These are phyloP conservation scores for Trichoderma sp. DNA, from an alignment of 2,329 filamentous ascomycete genomes.

Conservation along the genomic window DNA sequence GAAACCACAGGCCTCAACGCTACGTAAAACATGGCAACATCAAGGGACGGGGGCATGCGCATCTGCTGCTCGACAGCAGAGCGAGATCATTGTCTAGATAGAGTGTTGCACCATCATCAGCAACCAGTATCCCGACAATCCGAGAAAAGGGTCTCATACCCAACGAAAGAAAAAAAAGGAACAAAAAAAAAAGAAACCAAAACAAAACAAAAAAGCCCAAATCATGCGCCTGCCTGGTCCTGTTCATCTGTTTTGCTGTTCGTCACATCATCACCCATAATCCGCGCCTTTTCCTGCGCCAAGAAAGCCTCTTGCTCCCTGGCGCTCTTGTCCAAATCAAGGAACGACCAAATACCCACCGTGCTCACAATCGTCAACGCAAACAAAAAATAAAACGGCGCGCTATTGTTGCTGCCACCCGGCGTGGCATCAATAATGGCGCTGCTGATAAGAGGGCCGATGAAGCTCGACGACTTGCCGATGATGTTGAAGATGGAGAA, in stretches of 20 bases:
- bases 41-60: slow-evolving; percentile 5
- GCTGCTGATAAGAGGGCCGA: slow-evolving; percentile 65
- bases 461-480: slow-evolving; percentile 66
- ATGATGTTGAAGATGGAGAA: slow-evolving; percentile 68
- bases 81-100: slow-evolving; percentile 20
- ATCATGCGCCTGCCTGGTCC: slow-evolving; percentile 1
- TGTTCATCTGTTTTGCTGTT: not conserved
- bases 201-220: not conserved
- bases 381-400: slow-evolving; percentile 66
- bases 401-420: slow-evolving; percentile 52
- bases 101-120: slow-evolving; percentile 2
- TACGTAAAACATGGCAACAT: not conserved
- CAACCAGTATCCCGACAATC: slow-evolving; percentile 10
- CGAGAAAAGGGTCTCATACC: not conserved
- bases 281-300: slow-evolving; percentile 29
- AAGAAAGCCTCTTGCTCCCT: slow-evolving; percentile 58
- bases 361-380: slow-evolving; percentile 56
- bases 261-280: slow-evolving; percentile 3
- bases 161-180: not conserved
- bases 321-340: slow-evolving; percentile 60
- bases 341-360: slow-evolving; percentile 49
- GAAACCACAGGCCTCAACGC: not conserved
- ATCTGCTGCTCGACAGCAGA: slow-evolving; percentile 14
- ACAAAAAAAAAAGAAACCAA: not conserved
- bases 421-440: slow-evolving; percentile 64